A percentile compares a stretch with the other conserved stretches of the same genome.
These are phyloP conservation scores for Capronia coronata DNA, from an alignment of 2,329 filamentous ascomycete genomes.

Conservation along the genomic window DNA sequence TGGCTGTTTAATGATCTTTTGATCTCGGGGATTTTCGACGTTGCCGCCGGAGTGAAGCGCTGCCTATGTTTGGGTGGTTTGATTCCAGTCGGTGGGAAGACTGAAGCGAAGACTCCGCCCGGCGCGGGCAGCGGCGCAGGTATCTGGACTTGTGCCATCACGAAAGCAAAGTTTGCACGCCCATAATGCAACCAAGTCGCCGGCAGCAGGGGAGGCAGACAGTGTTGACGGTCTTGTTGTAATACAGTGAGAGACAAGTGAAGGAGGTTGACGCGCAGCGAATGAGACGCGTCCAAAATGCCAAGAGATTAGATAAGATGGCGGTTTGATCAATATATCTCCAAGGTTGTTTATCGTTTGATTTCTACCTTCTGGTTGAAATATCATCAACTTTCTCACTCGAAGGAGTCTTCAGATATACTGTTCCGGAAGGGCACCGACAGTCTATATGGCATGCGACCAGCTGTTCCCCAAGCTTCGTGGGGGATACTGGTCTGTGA, in stretches of 20 bases:
- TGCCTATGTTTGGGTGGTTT: constrained; percentile 15
- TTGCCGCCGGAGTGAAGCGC: constrained; percentile 8
- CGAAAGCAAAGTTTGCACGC: too few relatives aligned
- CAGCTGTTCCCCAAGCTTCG: too few relatives aligned
- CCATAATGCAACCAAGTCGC: background rate
- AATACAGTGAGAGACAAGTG: background rate
- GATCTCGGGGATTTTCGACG: constrained; percentile 12
- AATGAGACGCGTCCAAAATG: background rate
- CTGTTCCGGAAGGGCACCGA: too few relatives aligned
- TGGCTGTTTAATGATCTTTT: constrained; percentile 2
- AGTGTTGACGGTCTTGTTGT: background rate
- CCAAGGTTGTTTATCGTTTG: too few relatives aligned
- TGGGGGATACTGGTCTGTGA: too few relatives aligned
- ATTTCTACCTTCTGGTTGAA: too few relatives aligned
- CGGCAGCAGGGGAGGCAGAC: background rate
- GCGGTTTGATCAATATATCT: constrained; percentile 58
- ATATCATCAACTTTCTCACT: too few relatives aligned
- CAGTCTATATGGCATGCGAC: too few relatives aligned
- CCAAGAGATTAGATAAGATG: constrained; percentile 12
- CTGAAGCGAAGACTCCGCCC: constrained; percentile 15
- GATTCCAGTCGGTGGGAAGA: constrained; percentile 14
- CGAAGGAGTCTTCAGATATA: too few relatives aligned
- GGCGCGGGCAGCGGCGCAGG: background rate
- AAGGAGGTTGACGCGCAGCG: constrained; percentile 2
- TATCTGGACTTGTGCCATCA: constrained; percentile 10